Percentiles rank a stretch among this genome's conserved stretches.
Conservation (phyloP, 371 early-diverging fungal species). For the Lichtheimia corymbifera region DNA sequence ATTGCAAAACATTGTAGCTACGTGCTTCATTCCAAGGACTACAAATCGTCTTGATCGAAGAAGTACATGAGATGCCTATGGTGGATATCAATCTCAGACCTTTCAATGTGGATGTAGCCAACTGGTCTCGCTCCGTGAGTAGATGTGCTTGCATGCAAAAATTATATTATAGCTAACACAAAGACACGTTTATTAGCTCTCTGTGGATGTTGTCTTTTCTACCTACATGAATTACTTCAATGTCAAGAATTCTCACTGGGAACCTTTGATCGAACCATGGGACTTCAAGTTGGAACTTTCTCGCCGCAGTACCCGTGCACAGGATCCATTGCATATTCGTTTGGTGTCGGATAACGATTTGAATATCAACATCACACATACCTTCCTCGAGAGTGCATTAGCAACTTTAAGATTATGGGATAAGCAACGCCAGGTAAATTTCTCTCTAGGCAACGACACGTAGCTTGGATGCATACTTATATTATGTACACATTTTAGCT, state of each 20-base stretch:
- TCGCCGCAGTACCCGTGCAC: conserved; percentile 13
- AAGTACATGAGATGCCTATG: conserved; percentile 90
- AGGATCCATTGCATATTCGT: conserved; percentile 53
- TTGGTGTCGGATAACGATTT: conserved; percentile 77
- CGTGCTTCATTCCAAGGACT: conserved; percentile 72
- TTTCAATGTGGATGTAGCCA: conserved; percentile 75
- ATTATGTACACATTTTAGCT: conserved; percentile 14
- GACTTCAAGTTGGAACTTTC: conserved; percentile 58
- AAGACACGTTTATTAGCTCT: conserved; percentile 40
- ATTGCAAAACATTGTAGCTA: conserved; percentile 21
- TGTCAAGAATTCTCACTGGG: conserved; percentile 97
- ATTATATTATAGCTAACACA: neutral
- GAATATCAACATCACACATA: conserved; percentile 87
- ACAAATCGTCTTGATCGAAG: conserved; percentile 89
- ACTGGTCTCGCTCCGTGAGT: conserved; percentile 81
- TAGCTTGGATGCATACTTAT: neutral
- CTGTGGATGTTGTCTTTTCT: conserved; percentile 70
- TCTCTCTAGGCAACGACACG: neutral
- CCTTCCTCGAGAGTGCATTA: conserved; percentile 82
- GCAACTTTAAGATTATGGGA: conserved; percentile 61
- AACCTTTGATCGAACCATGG: conserved; percentile 95
- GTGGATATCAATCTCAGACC: conserved; percentile 81
- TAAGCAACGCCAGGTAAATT: conserved; percentile 28
- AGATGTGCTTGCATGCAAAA: neutral
- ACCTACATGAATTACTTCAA: conserved; percentile 91